phyloP scores from a whole-genome alignment of 257 asterid species.

The Lavandula angustifolia region DNA sequence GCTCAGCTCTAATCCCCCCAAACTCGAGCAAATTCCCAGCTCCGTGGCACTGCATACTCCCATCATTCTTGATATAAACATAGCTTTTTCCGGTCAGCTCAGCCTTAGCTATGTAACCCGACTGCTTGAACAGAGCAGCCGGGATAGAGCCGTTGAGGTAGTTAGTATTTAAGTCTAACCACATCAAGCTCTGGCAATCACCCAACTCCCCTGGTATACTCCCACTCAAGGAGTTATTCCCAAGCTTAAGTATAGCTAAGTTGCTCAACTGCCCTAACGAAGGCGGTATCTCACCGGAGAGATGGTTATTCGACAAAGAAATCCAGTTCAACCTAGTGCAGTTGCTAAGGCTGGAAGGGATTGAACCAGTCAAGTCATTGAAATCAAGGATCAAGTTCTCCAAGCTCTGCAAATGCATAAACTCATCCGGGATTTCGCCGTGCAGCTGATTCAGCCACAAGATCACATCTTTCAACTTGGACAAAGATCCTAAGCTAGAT shows the following conservation, averaged over 20 bases:
- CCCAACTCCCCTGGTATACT: conserved; percentile 79
- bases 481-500: conserved; percentile 60
- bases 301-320: conserved; percentile 73
- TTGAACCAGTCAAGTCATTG: conserved; percentile 67
- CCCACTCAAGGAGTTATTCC: conserved; percentile 76
- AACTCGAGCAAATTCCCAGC: conserved; percentile 94
- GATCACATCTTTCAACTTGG: conserved; percentile 63
- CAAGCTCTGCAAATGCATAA: conserved; percentile 57
- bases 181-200: conserved; percentile 79
- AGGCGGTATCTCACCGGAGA: conserved; percentile 75
- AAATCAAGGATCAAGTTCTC: conserved; percentile 94
- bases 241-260: conserved; percentile 84
- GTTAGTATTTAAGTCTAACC: conserved; percentile 90
- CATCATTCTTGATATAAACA: conserved; percentile 75
- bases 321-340: conserved; percentile 85
- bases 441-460: conserved; percentile 75
- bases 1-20: conserved; percentile 79
- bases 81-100: conserved; percentile 65
- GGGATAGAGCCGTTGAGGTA: conserved; percentile 74
- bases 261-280: conserved; percentile 60
- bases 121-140: conserved; percentile 65
- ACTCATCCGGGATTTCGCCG: conserved; percentile 84
- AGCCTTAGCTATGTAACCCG: conserved; percentile 73
- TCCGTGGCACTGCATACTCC: conserved; percentile 81
- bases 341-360: conserved; percentile 79